Evolutionary conservation across 768 basidiomycete species (phyloP).

Genomic region (Suillus hirtellus): DNA sequence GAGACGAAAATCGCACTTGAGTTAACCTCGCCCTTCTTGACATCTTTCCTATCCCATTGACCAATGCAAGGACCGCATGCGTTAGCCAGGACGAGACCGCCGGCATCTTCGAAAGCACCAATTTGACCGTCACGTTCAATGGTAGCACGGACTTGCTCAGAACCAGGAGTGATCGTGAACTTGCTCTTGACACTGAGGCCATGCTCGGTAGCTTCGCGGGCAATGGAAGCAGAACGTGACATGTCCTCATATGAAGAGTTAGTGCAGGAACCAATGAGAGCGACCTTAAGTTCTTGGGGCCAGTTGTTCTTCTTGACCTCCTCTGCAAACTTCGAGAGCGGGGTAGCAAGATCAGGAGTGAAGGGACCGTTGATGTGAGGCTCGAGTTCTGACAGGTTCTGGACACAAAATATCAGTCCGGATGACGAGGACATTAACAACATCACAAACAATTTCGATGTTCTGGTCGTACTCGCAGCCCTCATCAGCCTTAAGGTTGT

Average conservation of each 20-base stretch:
- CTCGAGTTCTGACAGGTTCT: constrained; percentile 96
- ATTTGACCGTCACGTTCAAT: constrained; percentile 97
- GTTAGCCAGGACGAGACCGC: constrained; percentile 94
- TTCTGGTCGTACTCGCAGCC: constrained; percentile 90
- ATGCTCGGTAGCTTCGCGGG: constrained; percentile 82
- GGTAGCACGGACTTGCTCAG: constrained; percentile 97
- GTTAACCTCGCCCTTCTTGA: constrained; percentile 95
- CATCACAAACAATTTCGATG: constrained; percentile 78
- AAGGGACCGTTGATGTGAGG: constrained; percentile 99
- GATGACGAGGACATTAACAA: background rate
- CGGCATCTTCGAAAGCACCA: constrained; percentile 79
- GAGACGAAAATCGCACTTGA: constrained; percentile 65
- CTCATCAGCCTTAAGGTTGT: constrained; percentile 89
- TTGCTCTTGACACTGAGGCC: constrained; percentile 88
- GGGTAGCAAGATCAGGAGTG: constrained; percentile 99
- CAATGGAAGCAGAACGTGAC: constrained; percentile 95
- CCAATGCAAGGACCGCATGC: constrained; percentile 99
- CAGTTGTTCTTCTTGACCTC: constrained; percentile 94
- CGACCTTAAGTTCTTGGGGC: constrained; percentile 97
- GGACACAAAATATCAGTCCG: constrained; percentile 2
- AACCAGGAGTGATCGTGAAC: constrained; percentile 98
- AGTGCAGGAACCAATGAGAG: constrained; percentile 98
- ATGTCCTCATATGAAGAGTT: constrained; percentile 99
- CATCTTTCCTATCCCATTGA: constrained; percentile 97
- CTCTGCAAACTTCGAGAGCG: constrained; percentile 91